These are phyloP conservation scores for Sporothrix variecibatus DNA, from an alignment of 2,329 filamentous ascomycete genomes.

Conservation along the genomic window DNA sequence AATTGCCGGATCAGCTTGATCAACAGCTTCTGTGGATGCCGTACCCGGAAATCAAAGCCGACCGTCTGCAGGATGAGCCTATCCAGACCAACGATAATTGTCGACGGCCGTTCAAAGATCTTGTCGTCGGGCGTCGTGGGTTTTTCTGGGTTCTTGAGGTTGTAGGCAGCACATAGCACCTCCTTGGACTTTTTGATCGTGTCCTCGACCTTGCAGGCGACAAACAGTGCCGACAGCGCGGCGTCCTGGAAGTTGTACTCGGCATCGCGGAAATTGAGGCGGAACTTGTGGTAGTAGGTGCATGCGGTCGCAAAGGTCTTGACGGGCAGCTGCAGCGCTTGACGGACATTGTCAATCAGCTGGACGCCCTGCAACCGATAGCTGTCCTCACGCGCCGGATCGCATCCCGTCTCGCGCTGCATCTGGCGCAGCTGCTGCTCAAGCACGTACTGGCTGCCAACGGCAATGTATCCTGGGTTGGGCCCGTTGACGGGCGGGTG, in stretches of 20 bases:
- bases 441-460: slow-evolving; percentile 71
- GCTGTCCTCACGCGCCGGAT: slow-evolving; percentile 76
- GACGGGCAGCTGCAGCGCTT: slow-evolving; percentile 80
- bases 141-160: slow-evolving; percentile 70
- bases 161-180: slow-evolving; percentile 87
- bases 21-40: slow-evolving; percentile 82
- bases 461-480: slow-evolving; percentile 50
- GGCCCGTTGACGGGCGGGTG: slow-evolving; percentile 31
- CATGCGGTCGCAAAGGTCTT: slow-evolving; percentile 90
- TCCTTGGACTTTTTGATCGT: slow-evolving; percentile 96
- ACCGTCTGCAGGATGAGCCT: slow-evolving; percentile 89
- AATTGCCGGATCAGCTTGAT: slow-evolving; percentile 73
- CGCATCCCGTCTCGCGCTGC: slow-evolving; percentile 68
- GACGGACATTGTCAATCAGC: slow-evolving; percentile 83
- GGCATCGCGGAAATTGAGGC: slow-evolving; percentile 77
- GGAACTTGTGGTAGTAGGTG: slow-evolving; percentile 91
- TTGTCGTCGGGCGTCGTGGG: slow-evolving; percentile 79
- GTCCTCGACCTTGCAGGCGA: slow-evolving; percentile 96
- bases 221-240: slow-evolving; percentile 83
- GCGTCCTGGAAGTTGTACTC: slow-evolving; percentile 88
- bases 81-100: slow-evolving; percentile 85
- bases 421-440: slow-evolving; percentile 77
- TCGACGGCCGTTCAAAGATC: slow-evolving; percentile 78
- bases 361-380: slow-evolving; percentile 83
- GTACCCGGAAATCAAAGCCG: slow-evolving; percentile 89